Conservation (phyloP, 202 grass and related monocot genomes). For the Sporobolus alterniflorus region DNA sequence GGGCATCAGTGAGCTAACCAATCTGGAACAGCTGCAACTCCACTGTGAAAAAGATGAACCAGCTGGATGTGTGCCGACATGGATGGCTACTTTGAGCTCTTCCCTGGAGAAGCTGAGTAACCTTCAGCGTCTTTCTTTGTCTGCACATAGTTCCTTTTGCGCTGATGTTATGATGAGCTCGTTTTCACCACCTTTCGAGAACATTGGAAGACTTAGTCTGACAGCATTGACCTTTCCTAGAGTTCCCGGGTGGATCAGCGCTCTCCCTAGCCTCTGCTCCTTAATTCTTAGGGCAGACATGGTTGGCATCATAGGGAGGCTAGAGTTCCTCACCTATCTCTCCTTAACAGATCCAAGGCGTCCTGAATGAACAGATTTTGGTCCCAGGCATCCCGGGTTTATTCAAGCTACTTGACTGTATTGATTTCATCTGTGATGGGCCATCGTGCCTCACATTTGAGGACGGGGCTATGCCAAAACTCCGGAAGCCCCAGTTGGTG, state of each 20-base stretch:
- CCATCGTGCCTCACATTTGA: not conserved
- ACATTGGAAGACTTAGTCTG: not conserved
- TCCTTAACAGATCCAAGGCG: not conserved
- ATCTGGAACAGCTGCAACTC: not conserved
- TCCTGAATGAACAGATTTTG: not conserved
- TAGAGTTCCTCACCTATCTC: no score
- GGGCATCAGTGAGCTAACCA: not conserved
- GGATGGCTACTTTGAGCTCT: not conserved
- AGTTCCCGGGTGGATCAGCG: not conserved
- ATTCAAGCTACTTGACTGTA: not conserved
- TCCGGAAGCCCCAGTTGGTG: not conserved
- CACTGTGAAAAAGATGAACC: no score
- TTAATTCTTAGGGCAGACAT: not conserved
- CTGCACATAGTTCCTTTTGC: rapidly evolving
- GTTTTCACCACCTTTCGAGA: not conserved
- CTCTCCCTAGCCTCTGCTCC: not conserved
- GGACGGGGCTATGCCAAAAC: not conserved
- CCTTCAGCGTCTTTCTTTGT: not conserved
- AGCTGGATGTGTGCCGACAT: no score
- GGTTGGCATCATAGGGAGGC: not conserved
- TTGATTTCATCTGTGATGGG: not conserved
- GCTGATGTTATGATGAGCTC: not conserved
- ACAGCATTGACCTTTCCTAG: not conserved
- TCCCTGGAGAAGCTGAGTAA: not conserved
- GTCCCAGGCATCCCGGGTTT: not conserved